phyloP scores from a whole-genome alignment of 2,329 filamentous ascomycete species.

The Zymoseptoria brevis region DNA sequence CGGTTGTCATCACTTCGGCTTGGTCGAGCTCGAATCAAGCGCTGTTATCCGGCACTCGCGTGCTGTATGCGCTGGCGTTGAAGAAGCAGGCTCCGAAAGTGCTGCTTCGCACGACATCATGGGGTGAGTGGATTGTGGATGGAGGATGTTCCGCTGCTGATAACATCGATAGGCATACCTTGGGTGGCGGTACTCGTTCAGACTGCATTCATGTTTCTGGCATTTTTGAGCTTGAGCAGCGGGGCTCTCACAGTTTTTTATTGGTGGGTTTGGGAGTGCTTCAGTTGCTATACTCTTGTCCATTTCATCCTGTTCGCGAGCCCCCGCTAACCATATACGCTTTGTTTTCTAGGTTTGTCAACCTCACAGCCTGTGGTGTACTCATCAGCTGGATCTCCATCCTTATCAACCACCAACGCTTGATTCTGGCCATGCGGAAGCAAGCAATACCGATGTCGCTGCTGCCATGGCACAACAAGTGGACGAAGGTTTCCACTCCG shows the following conservation, averaged over 20 bases:
- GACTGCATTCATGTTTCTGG: constrained; percentile 23
- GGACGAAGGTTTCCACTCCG: constrained; percentile 30
- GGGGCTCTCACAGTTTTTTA: constrained; percentile 56
- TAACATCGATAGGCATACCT: constrained; percentile 21
- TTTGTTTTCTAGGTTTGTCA: constrained; percentile 6
- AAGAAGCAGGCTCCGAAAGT: constrained; percentile 55
- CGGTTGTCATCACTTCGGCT: constrained; percentile 61
- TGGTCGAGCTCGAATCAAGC: constrained; percentile 50
- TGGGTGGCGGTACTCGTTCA: constrained; percentile 22
- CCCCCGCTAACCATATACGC: background rate
- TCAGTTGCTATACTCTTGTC: background rate
- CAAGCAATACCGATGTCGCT: constrained; percentile 18
- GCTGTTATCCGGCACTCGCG: constrained; percentile 45
- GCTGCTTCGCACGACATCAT: constrained; percentile 37
- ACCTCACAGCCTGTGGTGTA: constrained; percentile 54
- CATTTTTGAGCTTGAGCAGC: constrained; percentile 24
- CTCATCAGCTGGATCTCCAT: constrained; percentile 50
- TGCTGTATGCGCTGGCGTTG: constrained; percentile 49
- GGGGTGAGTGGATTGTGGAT: constrained; percentile 4
- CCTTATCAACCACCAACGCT: constrained; percentile 14
- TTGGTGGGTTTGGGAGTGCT: constrained; percentile 35
- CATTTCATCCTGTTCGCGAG: background rate
- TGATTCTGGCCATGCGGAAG: constrained; percentile 21
- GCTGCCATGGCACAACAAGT: constrained; percentile 30
- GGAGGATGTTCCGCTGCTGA: constrained; percentile 36